Evolutionary conservation across 2,329 filamentous ascomycete species (phyloP), one percentile per base, ranked within the genome.

Genomic region (Colletotrichum sidae): DNA sequence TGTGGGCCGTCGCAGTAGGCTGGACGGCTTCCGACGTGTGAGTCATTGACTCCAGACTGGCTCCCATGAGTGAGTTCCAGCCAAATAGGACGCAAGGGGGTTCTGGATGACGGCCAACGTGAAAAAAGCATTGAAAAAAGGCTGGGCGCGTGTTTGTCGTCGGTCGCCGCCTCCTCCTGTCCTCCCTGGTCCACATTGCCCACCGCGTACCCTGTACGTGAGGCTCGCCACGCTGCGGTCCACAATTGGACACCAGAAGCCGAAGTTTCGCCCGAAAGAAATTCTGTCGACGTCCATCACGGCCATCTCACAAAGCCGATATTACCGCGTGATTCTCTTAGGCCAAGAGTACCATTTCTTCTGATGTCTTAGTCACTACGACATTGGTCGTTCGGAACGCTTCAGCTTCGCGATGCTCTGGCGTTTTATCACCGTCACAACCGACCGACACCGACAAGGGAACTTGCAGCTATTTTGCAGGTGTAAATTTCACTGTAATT

Each of bases 31-130:
- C 44, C 66, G 66, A 67, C 46, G 57, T 68, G 62, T 68, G 66
- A 68, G 66, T 68, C 66, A 68, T 68, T 68, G 56, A 60, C 61
- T 52, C 51, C 51, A 66, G 53, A 41, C 58, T 46, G 57, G 62
- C 42, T 56, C 52, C 46, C 61, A 65, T 52, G 57, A 46, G 52
- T 58, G 57, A 65, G 38, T 55, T 46, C 57, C 45, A 67, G 47
- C 54, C 46, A 57, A 53, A 45, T 42, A 52, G 47, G 52, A 44
- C 42, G 49, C 25, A 25, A 25, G 25, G 25, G 4, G 25, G 25
- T 3, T 25, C 25, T 25, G 25, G 25, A 25, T 25, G 25, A 25
- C 25, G 25, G 25, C 25, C 25, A 25, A 52, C 12, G 42, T 15
- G 50, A 50, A 56, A 53, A 53, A 53, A 64, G 59, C 53, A 65